These are phyloP conservation scores for Chytridium lagenaria DNA, from an alignment of 371 early-diverging fungal genomes.

Conservation along the genomic window DNA sequence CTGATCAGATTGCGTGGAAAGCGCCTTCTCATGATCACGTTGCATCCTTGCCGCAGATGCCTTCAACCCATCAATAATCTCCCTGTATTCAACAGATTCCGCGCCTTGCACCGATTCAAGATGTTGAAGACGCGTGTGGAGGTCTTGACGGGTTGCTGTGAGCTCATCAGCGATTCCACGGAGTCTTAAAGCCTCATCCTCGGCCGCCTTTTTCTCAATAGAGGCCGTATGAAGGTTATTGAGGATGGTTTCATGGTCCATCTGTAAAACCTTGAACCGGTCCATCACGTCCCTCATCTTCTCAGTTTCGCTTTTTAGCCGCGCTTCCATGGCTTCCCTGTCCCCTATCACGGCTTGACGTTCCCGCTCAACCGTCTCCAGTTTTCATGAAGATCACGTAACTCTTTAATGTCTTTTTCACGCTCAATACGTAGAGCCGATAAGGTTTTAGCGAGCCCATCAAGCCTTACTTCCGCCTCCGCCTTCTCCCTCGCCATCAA, in stretches of 20 bases:
- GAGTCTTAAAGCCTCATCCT: neutral
- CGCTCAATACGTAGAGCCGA: neutral
- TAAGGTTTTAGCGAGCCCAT: neutral
- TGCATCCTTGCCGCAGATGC: neutral
- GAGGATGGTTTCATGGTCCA: neutral
- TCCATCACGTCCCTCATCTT: neutral
- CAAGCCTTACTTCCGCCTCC: neutral
- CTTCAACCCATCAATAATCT: neutral
- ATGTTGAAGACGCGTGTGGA: neutral
- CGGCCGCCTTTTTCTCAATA: neutral
- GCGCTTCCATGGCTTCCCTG: neutral
- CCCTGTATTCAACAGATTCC: neutral
- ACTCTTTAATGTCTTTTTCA: neutral
- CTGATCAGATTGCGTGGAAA: neutral
- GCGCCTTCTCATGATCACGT: neutral
- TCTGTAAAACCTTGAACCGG: neutral
- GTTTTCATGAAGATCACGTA: neutral
- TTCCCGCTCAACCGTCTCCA: too few relatives aligned
- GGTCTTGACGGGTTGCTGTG: neutral
- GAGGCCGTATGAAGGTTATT: neutral
- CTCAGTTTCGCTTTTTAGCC: neutral
- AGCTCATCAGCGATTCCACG: neutral
- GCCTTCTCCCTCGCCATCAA: conserved; percentile 5
- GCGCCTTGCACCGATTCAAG: neutral
- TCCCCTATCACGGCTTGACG: neutral